Conservation (phyloP, 352 stramenopile species). For the Detonula confervacea region DNA sequence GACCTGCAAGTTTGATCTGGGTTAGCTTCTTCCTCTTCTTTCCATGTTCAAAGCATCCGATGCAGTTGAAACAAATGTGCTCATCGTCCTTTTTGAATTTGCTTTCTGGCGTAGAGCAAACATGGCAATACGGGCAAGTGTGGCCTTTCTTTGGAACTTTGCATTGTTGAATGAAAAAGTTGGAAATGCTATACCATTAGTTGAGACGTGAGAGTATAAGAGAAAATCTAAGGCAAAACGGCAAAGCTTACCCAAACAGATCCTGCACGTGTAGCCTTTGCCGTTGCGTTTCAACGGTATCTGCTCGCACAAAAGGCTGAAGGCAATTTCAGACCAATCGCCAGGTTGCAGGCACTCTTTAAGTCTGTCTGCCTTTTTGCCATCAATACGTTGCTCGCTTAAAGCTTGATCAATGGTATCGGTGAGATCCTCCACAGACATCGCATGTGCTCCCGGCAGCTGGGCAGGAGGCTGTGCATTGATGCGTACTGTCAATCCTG, state of each 20-base stretch:
- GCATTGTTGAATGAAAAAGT: too few species aligned
- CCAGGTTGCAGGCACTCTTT: constrained; percentile 1
- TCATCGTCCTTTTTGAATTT: constrained; percentile 38
- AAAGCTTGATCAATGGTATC: constrained; percentile 7
- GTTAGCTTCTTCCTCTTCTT: constrained; percentile 54
- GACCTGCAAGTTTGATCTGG: constrained; percentile 31
- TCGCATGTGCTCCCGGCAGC: too few species aligned
- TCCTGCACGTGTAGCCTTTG: constrained; percentile 44
- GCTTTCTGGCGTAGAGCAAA: constrained; percentile 43
- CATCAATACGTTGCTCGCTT: constrained; percentile 16
- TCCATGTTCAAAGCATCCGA: constrained; percentile 27
- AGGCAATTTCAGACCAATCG: constrained; percentile 14
- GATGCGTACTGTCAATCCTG: too few species aligned
- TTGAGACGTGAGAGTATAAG: too few species aligned
- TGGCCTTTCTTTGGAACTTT: constrained; percentile 42
- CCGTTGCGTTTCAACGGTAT: constrained; percentile 45
- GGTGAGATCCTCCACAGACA: neutral
- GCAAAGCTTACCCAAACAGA: too few species aligned
- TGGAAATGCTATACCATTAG: too few species aligned
- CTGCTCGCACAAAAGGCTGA: constrained; percentile 26
- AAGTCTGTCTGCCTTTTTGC: constrained; percentile 20
- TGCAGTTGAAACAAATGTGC: constrained; percentile 42
- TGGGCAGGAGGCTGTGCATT: too few species aligned
- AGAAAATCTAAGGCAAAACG: too few species aligned
- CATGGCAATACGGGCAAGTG: constrained; percentile 40